These are phyloP conservation scores for Pseudocercospora macadamiae DNA, from an alignment of 2,329 filamentous ascomycete species.

Conservation along the genomic window DNA sequence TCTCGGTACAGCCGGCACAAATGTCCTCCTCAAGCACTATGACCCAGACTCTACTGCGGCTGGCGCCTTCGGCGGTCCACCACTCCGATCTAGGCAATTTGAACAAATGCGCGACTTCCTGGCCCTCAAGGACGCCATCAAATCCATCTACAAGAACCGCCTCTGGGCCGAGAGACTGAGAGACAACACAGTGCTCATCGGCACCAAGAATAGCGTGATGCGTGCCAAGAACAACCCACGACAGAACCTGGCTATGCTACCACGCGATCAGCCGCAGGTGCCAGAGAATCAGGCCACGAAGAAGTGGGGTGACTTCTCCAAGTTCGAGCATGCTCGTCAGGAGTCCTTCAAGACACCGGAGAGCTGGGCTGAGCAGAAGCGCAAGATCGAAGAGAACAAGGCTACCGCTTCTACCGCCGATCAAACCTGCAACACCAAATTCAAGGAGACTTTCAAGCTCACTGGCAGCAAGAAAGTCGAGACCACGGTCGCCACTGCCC, in stretches of 20 bases:
- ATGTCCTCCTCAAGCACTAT: slow-evolving; percentile 2
- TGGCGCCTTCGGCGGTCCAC: neutral
- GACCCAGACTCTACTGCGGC: neutral
- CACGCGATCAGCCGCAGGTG: too few species aligned
- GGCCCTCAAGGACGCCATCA: slow-evolving; percentile 2
- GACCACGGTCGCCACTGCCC: neutral
- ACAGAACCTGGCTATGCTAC: too few species aligned
- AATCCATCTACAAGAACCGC: slow-evolving; percentile 8
- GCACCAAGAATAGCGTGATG: neutral
- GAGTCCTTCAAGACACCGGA: neutral
- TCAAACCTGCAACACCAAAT: neutral
- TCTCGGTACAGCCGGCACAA: slow-evolving; percentile 5
- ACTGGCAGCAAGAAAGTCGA: neutral
- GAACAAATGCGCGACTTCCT: slow-evolving; percentile 1
- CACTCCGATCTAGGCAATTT: slow-evolving; percentile 6
- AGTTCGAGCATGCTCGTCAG: slow-evolving; percentile 5
- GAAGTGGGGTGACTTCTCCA: slow-evolving; percentile 1
- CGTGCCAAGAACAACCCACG: neutral
- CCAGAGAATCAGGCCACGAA: too few species aligned
- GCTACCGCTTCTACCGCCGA: too few species aligned
- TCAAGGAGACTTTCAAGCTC: slow-evolving; percentile 15
- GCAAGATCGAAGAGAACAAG: neutral
- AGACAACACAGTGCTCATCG: slow-evolving; percentile 13
- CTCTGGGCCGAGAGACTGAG: neutral
- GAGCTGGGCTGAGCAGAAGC: slow-evolving; percentile 1